phyloP scores from a whole-genome alignment of 768 basidiomycete species.

The Lyophyllum atratum region DNA sequence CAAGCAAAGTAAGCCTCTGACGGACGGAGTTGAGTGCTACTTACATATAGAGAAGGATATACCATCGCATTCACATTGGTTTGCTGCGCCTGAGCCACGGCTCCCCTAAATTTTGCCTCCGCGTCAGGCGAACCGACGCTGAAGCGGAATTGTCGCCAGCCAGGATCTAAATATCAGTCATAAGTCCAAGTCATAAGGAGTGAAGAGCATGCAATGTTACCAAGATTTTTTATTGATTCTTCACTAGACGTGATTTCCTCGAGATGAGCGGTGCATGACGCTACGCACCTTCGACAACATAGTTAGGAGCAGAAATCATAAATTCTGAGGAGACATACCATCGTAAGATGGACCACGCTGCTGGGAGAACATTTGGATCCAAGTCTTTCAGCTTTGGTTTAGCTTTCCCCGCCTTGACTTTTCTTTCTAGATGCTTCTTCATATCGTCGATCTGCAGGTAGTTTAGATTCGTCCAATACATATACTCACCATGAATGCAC shows the following conservation, averaged over 20 bases:
- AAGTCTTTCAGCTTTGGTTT: slow-evolving; percentile 59
- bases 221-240: slow-evolving; percentile 55
- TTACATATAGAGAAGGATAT: slow-evolving; percentile 51
- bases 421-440: slow-evolving; percentile 58
- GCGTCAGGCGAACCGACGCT: slow-evolving; percentile 73
- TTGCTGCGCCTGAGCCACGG: slow-evolving; percentile 39
- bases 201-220: slow-evolving; percentile 28
- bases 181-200: neutral
- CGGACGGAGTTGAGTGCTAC: slow-evolving; percentile 3
- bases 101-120: slow-evolving; percentile 61
- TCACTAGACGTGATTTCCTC: slow-evolving; percentile 60
- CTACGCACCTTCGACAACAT: slow-evolving; percentile 54
- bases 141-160: slow-evolving; percentile 68
- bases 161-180: slow-evolving; percentile 33
- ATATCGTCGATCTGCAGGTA: slow-evolving; percentile 50
- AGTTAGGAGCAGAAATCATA: neutral
- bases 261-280: slow-evolving; percentile 71
- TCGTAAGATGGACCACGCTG: slow-evolving; percentile 66
- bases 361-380: slow-evolving; percentile 47
- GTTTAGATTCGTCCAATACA: neutral
- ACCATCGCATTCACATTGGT: slow-evolving; percentile 38
- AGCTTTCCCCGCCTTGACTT: slow-evolving; percentile 47
- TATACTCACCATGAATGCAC: slow-evolving; percentile 1
- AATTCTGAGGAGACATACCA: slow-evolving; percentile 41
- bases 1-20: neutral